Conservation (phyloP, 306 rosid species). For the Lathyrus aphaca region DNA sequence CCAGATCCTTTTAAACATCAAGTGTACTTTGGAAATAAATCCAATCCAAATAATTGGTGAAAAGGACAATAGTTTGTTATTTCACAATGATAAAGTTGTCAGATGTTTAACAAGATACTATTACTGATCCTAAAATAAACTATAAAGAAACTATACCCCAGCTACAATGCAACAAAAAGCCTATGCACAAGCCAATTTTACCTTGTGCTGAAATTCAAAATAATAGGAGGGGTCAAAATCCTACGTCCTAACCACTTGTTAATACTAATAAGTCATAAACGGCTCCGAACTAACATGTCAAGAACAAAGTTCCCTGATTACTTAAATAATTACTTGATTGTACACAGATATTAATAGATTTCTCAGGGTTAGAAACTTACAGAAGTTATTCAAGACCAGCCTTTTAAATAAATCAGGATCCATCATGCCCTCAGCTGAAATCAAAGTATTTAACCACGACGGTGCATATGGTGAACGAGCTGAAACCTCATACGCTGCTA, state of each 20-base stretch:
- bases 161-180: background rate
- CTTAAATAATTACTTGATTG: constrained; percentile 18
- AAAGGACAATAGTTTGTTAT: background rate
- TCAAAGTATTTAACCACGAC: constrained; percentile 81
- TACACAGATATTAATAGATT: constrained; percentile 19
- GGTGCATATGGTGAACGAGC: constrained; percentile 74
- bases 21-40: background rate
- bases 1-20: constrained; percentile 16
- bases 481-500: constrained; percentile 94
- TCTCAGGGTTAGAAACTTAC: constrained; percentile 56
- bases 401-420: constrained; percentile 80
- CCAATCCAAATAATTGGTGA: background rate
- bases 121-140: constrained; percentile 16
- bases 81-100: constrained; percentile 2
- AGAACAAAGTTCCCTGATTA: constrained; percentile 21
- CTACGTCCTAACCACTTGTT: background rate
- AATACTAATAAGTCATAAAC: background rate
- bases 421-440: constrained; percentile 97
- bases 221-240: background rate
- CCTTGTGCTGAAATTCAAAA: background rate
- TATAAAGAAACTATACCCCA: background rate
- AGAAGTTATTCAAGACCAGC: constrained; percentile 91
- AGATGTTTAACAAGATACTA: background rate
- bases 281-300: constrained; percentile 14
- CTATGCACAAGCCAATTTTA: background rate